Evolutionary conservation across 768 basidiomycete genomes (phyloP).

Genomic region (Phanerochaete carnosa): DNA sequence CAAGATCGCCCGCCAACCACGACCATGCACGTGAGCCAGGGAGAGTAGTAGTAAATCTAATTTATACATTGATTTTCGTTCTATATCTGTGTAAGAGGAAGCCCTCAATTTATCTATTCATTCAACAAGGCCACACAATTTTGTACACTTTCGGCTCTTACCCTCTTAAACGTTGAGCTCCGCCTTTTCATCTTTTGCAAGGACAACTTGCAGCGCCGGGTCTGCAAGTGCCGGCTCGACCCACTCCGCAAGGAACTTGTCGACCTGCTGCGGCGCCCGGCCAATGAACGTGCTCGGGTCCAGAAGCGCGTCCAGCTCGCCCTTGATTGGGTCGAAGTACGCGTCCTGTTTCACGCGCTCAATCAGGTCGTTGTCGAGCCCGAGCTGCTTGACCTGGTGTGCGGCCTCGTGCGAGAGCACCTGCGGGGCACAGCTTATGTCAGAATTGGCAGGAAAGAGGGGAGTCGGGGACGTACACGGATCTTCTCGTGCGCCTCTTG

Average conservation of each 20-base stretch:
- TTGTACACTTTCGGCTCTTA: too few species aligned
- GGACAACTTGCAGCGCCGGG: conserved; percentile 49
- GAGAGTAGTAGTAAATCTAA: too few species aligned
- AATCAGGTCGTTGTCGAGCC: conserved; percentile 94
- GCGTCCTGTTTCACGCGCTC: conserved; percentile 73
- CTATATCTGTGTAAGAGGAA: too few species aligned
- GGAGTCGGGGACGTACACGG: conserved; percentile 45
- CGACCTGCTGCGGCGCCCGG: conserved; percentile 93
- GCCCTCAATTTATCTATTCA: too few species aligned
- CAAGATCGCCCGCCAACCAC: too few species aligned
- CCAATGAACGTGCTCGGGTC: conserved; percentile 90
- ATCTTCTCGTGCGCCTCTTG: conserved; percentile 98
- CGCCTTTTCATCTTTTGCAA: conserved; percentile 51
- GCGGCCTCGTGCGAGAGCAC: conserved; percentile 95
- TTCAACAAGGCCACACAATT: too few species aligned
- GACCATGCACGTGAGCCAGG: too few species aligned
- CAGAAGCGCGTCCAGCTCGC: conserved; percentile 71
- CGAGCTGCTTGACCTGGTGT: conserved; percentile 90
- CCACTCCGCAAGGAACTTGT: conserved; percentile 82
- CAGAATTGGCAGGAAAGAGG: background rate
- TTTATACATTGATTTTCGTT: too few species aligned
- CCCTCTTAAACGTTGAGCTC: conserved; percentile 61
- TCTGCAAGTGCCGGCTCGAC: conserved; percentile 78
- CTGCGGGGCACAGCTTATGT: conserved; percentile 28
- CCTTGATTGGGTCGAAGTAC: conserved; percentile 91